Conservation (phyloP, 2,329 filamentous ascomycete species). For the Xylaria multiplex region DNA sequence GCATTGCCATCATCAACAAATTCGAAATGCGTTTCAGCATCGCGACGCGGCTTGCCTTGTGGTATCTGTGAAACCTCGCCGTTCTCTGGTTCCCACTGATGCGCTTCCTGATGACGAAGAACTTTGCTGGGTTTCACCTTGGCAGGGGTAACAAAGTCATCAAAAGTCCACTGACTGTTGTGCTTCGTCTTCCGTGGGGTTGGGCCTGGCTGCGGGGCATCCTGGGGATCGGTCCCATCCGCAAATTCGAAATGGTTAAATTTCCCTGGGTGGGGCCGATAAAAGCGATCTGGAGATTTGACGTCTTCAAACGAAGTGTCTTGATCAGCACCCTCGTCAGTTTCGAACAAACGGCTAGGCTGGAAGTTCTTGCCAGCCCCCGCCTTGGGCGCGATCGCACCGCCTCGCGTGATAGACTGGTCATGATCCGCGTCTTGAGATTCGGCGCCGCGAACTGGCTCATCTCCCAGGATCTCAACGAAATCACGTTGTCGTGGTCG, state of each 20-base stretch:
- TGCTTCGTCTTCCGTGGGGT: slow-evolving; percentile 69
- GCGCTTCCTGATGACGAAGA: slow-evolving; percentile 72
- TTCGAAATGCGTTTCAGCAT: slow-evolving; percentile 85
- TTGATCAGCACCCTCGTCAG: slow-evolving; percentile 59
- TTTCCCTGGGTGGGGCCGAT: slow-evolving; percentile 78
- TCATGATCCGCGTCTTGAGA: slow-evolving; percentile 55
- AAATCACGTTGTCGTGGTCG: slow-evolving; percentile 73
- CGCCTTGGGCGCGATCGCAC: slow-evolving; percentile 56
- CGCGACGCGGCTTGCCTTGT: slow-evolving; percentile 75
- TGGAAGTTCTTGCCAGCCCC: slow-evolving; percentile 71
- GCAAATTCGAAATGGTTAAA: slow-evolving; percentile 88
- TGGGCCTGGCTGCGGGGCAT: slow-evolving; percentile 56
- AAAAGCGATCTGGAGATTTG: slow-evolving; percentile 56
- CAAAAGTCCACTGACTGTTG: slow-evolving; percentile 83
- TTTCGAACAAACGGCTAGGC: slow-evolving; percentile 71
- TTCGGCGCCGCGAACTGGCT: slow-evolving; percentile 52
- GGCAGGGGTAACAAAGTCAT: slow-evolving; percentile 85
- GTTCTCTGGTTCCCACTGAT: slow-evolving; percentile 82
- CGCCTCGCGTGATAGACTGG: slow-evolving; percentile 49
- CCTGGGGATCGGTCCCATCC: slow-evolving; percentile 67
- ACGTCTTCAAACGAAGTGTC: slow-evolving; percentile 56
- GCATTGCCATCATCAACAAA: slow-evolving; percentile 78
- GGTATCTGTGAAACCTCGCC: slow-evolving; percentile 68
- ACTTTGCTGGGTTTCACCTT: slow-evolving; percentile 72
- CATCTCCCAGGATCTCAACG: slow-evolving; percentile 75